Conservation (phyloP, 176 grass and related monocot species). For the Dactylis glomerata region DNA sequence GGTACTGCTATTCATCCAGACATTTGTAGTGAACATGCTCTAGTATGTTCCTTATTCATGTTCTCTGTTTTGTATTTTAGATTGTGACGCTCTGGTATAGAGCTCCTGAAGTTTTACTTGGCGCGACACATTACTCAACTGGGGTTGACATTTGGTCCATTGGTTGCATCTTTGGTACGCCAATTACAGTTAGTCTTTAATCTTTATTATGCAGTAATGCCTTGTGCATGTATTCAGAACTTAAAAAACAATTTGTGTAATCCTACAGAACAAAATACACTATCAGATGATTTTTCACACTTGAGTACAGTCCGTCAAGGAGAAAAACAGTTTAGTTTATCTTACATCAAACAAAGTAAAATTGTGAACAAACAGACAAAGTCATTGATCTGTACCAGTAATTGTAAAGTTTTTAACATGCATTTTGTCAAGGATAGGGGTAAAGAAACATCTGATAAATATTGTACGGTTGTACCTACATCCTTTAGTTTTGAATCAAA, state of each 20-base stretch:
- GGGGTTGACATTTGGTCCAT: constrained; percentile 95
- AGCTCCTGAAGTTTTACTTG: constrained; percentile 95
- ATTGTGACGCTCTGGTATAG: constrained; percentile 97
- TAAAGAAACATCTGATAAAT: background rate
- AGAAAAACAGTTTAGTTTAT: background rate
- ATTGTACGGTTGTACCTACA: background rate
- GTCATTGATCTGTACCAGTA: background rate
- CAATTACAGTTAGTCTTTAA: background rate
- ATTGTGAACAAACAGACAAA: background rate
- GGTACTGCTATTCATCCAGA: constrained; percentile 26
- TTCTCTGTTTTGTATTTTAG: constrained; percentile 30
- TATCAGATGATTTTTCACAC: background rate
- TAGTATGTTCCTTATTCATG: background rate
- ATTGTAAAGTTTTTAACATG: background rate
- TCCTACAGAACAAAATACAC: background rate
- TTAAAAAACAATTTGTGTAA: background rate
- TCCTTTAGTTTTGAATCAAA: background rate
- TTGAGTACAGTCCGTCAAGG: background rate
- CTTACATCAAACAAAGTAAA: background rate
- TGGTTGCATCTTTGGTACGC: constrained; percentile 92
- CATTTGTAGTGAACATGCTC: background rate
- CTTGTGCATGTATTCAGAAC: background rate
- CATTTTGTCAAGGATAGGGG: background rate
- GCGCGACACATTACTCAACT: constrained; percentile 85
- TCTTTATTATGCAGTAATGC: background rate